phyloP scores from a whole-genome alignment of 139 green algal species.

The Eudorina sp. region DNA sequence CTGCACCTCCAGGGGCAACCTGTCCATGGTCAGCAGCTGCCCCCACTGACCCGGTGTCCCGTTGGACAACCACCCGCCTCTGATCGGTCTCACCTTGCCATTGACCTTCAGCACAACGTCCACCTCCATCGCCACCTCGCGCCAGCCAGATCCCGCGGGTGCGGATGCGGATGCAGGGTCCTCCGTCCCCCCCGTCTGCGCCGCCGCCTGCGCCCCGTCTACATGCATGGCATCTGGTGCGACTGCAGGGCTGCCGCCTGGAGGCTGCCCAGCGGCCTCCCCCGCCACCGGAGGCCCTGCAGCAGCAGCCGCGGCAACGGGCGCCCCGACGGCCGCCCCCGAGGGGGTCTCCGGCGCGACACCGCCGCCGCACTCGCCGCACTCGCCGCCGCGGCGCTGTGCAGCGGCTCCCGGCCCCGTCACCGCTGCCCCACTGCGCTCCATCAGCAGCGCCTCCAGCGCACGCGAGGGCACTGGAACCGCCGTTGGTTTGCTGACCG shows the following conservation, averaged over 20 bases:
- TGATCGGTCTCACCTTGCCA: slow-evolving; percentile 30
- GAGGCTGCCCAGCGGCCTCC: not conserved
- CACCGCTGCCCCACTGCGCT: not conserved
- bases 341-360: too few species aligned
- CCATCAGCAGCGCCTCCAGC: slow-evolving; percentile 1
- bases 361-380: not conserved
- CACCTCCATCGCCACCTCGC: not conserved
- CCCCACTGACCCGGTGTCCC: too few species aligned
- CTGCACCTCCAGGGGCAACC: too few species aligned
- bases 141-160: too few species aligned
- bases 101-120: slow-evolving; percentile 36
- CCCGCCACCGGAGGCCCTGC: not conserved
- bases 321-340: too few species aligned
- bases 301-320: not conserved
- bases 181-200: too few species aligned
- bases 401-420: not conserved
- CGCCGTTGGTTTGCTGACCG: not conserved
- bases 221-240: too few species aligned
- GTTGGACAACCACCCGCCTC: not conserved
- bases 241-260: too few species aligned
- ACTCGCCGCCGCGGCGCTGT: not conserved
- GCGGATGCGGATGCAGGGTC: too few species aligned
- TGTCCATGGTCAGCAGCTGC: too few species aligned
- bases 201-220: too few species aligned
- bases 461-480: slow-evolving; percentile 4